Conservation (phyloP, 2,329 filamentous ascomycete genomes). For the Fonsecaea monophora region DNA sequence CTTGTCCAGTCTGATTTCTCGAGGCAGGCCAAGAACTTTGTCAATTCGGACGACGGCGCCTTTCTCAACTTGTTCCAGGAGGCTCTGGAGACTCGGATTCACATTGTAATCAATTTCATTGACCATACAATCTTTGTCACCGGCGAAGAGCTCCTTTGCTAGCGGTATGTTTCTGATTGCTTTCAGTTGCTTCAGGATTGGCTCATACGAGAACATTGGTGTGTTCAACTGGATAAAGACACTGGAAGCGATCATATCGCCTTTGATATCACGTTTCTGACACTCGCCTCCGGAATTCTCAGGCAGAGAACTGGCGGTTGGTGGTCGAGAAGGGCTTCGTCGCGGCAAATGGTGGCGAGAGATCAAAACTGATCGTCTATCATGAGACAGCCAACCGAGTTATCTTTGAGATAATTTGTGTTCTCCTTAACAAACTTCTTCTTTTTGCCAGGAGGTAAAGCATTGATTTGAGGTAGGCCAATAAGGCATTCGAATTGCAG, state of each 20-base stretch:
- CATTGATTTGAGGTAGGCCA: background rate
- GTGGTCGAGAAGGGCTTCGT: background rate
- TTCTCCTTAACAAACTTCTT: background rate
- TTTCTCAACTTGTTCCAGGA: background rate
- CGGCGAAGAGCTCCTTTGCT: background rate
- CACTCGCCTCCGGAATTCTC: background rate
- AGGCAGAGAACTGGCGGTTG: background rate
- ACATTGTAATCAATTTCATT: background rate
- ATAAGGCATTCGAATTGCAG: background rate
- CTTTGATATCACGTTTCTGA: background rate
- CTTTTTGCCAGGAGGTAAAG: background rate
- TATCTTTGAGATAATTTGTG: background rate
- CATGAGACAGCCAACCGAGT: background rate
- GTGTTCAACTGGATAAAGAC: background rate
- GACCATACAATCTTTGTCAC: background rate
- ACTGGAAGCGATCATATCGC: background rate
- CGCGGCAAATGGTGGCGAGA: background rate
- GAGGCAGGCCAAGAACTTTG: background rate
- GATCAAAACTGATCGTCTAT: background rate
- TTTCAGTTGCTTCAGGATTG: background rate
- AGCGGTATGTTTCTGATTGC: background rate
- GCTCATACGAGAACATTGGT: background rate
- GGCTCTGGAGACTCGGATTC: background rate
- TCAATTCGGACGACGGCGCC: background rate
- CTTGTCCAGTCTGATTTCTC: background rate